Evolutionary conservation across 2,329 filamentous ascomycete genomes (phyloP).

Genomic region (Pseudocercospora ulei): DNA sequence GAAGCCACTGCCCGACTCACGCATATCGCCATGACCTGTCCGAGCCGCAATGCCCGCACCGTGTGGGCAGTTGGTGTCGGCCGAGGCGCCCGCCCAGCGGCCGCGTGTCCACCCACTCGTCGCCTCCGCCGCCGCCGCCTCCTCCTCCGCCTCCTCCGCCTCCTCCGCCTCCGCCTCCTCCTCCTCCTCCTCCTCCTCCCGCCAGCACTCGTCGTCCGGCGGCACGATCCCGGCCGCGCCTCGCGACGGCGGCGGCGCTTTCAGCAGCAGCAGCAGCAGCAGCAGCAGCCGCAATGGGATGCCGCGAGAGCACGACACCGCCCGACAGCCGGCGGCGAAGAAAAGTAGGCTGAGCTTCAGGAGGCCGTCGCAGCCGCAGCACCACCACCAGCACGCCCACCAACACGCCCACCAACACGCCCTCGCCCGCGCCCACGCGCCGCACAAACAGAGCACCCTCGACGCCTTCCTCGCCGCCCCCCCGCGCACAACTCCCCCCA

Average conservation of each 20-base stretch:
- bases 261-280: background rate
- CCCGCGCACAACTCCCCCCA: conserved; percentile 35
- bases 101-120: background rate
- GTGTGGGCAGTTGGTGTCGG: conserved; percentile 10
- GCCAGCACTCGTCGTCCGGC: background rate
- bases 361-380: conserved; percentile 10
- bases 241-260: conserved; percentile 4
- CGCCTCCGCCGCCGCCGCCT: conserved; percentile 1
- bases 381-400: background rate
- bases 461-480: conserved; percentile 20
- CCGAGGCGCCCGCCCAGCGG: conserved; percentile 6
- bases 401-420: background rate
- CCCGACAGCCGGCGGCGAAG: conserved; percentile 21
- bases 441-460: conserved; percentile 25
- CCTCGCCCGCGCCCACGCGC: background rate
- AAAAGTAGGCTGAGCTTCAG: conserved; percentile 27
- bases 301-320: conserved; percentile 23
- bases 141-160: conserved; percentile 1
- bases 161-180: conserved; percentile 8
- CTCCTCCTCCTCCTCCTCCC: conserved; percentile 3
- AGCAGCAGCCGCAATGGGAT: conserved; percentile 7
- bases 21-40: conserved; percentile 13
- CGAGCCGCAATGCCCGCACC: conserved; percentile 10
- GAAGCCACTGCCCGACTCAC: no score
- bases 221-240: conserved; percentile 5